Evolutionary conservation across 177 flowering plant species (phyloP), one percentile per base, ranked within the genome.

Genomic region (Vitis hybrid): DNA sequence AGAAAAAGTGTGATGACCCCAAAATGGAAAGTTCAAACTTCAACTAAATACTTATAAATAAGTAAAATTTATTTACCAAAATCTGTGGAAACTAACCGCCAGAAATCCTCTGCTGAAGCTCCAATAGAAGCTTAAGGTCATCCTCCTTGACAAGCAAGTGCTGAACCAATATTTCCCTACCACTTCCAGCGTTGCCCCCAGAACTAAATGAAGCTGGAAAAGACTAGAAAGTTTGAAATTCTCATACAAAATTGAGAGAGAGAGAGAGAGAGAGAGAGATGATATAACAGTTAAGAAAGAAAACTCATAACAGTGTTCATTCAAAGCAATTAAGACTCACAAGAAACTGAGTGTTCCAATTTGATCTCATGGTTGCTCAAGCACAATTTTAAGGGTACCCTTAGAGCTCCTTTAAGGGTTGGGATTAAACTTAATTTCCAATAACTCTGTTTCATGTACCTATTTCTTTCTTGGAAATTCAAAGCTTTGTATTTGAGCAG

Each of bases 71-170:
- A 44, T 59, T n/a, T 24, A 24, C 9, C 2, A 20, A 56, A 38
- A 20, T 18, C 22, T 4, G 69, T 8, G 28, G 55, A 58, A 64
- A 54, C 81, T 44, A 67, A 92, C 98, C 97, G 77, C 62, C 75
- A 17, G 82, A 68, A 73, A 84, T 73, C 66, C 83, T 85, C 75
- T 83, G 73, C 71, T 83, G 89, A 73, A 94, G 85, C 74, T 91
- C 92, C 60, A 75, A 13, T 64, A 94, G 68, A 62, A 92, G 97
- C 77, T 91, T 81, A 62, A 70, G 82, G 71, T 91, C 85, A 69
- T 87, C 86, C 77, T 83, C 92, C 71, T 86, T 83, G 28, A 95
- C 90, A 78, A 95, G 98, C 89, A 95, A 88, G 74, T 95, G 97
- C 78, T 95, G 98, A 62, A 95, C 92, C 80, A 92, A 64, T 79